Evolutionary conservation across 208 protist species (phyloP), one percentile per base, ranked within the genome.

Genomic region (Eutreptiella sp.): DNA sequence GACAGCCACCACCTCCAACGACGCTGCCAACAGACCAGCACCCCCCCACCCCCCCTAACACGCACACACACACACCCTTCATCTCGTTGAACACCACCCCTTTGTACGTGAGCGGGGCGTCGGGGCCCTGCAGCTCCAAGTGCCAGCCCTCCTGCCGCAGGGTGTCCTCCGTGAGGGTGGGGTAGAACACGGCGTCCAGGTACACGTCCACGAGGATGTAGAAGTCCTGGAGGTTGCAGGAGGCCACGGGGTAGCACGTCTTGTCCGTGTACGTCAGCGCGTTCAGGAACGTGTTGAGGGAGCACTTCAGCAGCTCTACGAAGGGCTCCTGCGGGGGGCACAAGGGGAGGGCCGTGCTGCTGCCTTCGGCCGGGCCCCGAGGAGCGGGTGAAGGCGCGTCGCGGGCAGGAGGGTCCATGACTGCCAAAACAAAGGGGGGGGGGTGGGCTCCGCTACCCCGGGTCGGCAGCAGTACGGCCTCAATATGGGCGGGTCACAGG

Each of bases 41-140:
- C n/a, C n/a, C n/a, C n/a, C n/a, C n/a, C n/a, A n/a, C n/a, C n/a
- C n/a, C n/a, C n/a, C n/a, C n/a, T n/a, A n/a, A n/a, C n/a, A n/a
- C n/a, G n/a, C n/a, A n/a, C n/a, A n/a, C n/a, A n/a, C n/a, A 82
- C 7, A 90, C 87, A 0, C 87, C 89, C 50, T 88, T 84, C 89
- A 94, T 94, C 61, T 94, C 89, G 60, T 94, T 93, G 72, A 80
- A 94, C 4, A 94, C 89, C 5, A 94, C 87, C 3, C 89, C 89
- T 73, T 94, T 92, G 63, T 87, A 68, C 4, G 77, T 57, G 41
- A 89, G 19, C 26, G 38, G 11, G n/a, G 28, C 7, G 23, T 50
- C 23, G 2, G 14, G 43, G 21, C n/a, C 14, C 2, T 31, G 46
- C 50, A 35, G 47, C 63, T 90, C 87, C n/a, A 93, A 68, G 28